phyloP scores from a whole-genome alignment of 768 basidiomycete genomes.

The Russula sp. region DNA sequence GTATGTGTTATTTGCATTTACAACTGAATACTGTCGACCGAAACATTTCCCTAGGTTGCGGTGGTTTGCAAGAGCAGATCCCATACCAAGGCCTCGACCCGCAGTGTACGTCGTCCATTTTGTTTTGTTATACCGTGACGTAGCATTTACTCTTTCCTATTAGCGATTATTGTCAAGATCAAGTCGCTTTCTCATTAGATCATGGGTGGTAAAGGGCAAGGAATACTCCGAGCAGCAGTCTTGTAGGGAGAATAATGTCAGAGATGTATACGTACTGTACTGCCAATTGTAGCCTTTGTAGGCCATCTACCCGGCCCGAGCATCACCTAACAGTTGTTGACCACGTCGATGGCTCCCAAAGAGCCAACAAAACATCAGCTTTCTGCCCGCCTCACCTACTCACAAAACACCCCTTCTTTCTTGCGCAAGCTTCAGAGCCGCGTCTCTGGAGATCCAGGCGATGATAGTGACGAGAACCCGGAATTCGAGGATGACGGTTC shows the following conservation, averaged over 20 bases:
- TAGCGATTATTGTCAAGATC: slow-evolving; percentile 50
- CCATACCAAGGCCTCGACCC: slow-evolving; percentile 78
- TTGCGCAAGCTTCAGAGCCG: slow-evolving; percentile 62
- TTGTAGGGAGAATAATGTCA: not conserved
- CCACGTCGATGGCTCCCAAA: slow-evolving; percentile 42
- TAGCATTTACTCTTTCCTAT: not conserved
- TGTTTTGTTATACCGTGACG: slow-evolving; percentile 2
- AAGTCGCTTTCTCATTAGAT: slow-evolving; percentile 39
- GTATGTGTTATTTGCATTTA: slow-evolving; percentile 20
- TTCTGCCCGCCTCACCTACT: slow-evolving; percentile 67
- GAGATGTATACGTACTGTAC: too few relatives aligned
- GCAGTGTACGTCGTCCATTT: slow-evolving; percentile 51
- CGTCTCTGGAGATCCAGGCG: slow-evolving; percentile 52
- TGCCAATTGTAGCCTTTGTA: too few relatives aligned
- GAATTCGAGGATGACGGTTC: slow-evolving; percentile 64
- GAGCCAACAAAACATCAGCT: slow-evolving; percentile 72
- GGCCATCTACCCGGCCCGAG: not conserved
- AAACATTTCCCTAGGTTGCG: slow-evolving; percentile 45
- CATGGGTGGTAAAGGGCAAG: not conserved
- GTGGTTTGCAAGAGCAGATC: slow-evolving; percentile 82
- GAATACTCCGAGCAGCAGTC: not conserved
- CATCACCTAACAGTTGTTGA: not conserved
- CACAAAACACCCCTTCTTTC: slow-evolving; percentile 58
- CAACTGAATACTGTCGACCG: not conserved
- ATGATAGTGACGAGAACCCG: slow-evolving; percentile 47